phyloP scores from a whole-genome alignment of 2,329 filamentous ascomycete species.

The Pyrenochaeta sp. region DNA sequence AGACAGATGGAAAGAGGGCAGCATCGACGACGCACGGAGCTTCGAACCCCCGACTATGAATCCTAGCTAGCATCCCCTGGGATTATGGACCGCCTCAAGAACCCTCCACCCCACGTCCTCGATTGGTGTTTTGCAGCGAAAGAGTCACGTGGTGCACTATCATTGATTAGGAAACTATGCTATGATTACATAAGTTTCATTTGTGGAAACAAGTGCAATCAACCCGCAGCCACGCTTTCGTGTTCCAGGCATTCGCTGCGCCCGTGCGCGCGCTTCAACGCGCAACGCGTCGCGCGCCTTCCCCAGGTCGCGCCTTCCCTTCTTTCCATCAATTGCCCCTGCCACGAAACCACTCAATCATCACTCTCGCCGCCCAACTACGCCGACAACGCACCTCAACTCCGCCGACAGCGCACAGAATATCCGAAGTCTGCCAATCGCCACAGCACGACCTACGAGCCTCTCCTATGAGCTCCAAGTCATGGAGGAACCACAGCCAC shows the following conservation, averaged over 20 bases:
- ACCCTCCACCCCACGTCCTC: too few species aligned
- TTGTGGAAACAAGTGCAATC: slow-evolving; percentile 17
- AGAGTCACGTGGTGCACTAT: slow-evolving; percentile 15
- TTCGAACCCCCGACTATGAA: too few species aligned
- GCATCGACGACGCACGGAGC: too few species aligned
- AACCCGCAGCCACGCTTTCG: slow-evolving; percentile 10
- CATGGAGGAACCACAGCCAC: slow-evolving; percentile 39
- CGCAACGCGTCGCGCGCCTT: slow-evolving; percentile 37
- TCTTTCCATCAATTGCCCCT: slow-evolving; percentile 17
- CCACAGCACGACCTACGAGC: background rate
- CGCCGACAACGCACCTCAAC: too few species aligned
- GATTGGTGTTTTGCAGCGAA: slow-evolving; percentile 6
- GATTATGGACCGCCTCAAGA: too few species aligned
- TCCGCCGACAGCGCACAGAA: too few species aligned
- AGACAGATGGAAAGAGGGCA: too few species aligned
- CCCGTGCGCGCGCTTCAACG: slow-evolving; percentile 23
- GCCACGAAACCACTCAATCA: slow-evolving; percentile 12
- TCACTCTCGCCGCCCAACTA: too few species aligned
- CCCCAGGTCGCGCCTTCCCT: slow-evolving; percentile 31
- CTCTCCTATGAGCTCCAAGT: background rate
- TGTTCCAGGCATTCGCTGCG: slow-evolving; percentile 19
- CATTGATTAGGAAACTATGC: slow-evolving; percentile 24
- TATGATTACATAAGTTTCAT: too few species aligned
- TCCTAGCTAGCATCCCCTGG: too few species aligned
- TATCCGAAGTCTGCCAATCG: too few species aligned